phyloP scores from a whole-genome alignment of 1,284 basidiomycete species.

The Serendipita sp. region DNA sequence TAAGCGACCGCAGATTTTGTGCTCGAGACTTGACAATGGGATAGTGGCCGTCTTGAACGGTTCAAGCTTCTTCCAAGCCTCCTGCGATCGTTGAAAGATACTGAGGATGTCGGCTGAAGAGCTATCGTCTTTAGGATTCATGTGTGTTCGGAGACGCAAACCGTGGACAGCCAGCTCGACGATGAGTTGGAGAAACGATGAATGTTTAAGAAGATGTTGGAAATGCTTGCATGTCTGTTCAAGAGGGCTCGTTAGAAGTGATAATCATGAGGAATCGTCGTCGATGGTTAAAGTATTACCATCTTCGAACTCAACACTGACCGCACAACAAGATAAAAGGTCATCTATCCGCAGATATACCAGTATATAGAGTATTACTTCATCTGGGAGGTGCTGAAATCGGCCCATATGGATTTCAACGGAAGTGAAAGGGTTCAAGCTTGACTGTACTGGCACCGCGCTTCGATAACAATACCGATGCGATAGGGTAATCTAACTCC shows the following conservation, averaged over 20 bases:
- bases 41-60: background rate
- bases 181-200: background rate
- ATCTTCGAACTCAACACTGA: no score
- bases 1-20: background rate
- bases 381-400: no score
- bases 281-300: no score
- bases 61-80: background rate
- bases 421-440: no score
- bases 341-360: no score
- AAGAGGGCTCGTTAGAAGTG: background rate
- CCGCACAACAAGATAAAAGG: no score
- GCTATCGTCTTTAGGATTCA: background rate
- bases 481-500: no score
- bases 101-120: background rate
- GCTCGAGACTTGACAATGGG: background rate
- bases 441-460: no score
- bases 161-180: background rate
- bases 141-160: background rate
- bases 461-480: no score
- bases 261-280: no score
- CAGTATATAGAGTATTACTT: no score
- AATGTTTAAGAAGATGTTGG: background rate
- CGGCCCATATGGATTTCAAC: no score
- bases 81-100: background rate
- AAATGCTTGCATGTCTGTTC: background rate